These are phyloP conservation scores for Capronia epimyces DNA, from an alignment of 2,329 filamentous ascomycete genomes.

Conservation along the genomic window DNA sequence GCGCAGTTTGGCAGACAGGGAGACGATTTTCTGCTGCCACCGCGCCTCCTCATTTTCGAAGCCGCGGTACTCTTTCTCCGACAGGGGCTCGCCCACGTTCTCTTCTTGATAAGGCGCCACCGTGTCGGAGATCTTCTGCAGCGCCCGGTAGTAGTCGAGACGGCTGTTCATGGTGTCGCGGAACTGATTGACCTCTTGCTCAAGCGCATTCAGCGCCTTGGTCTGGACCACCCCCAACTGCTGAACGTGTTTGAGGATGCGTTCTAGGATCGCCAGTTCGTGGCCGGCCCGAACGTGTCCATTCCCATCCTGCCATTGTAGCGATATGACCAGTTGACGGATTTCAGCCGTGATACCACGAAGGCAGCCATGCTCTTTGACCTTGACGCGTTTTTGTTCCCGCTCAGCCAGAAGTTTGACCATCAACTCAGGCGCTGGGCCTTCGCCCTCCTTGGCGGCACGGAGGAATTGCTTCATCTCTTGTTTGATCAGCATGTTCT, in stretches of 20 bases:
- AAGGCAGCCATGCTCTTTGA: slow-evolving; percentile 56
- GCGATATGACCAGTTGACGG: slow-evolving; percentile 55
- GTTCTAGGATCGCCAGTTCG: slow-evolving; percentile 61
- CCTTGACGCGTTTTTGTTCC: slow-evolving; percentile 41
- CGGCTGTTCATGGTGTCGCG: slow-evolving; percentile 75
- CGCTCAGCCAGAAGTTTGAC: slow-evolving; percentile 45
- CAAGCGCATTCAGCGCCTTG: slow-evolving; percentile 47
- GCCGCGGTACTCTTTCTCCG: slow-evolving; percentile 44
- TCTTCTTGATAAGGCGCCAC: slow-evolving; percentile 68
- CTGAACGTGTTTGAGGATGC: slow-evolving; percentile 57
- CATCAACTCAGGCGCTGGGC: slow-evolving; percentile 65
- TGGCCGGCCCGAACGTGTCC: slow-evolving; percentile 52
- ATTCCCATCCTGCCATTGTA: slow-evolving; percentile 54
- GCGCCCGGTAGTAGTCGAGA: slow-evolving; percentile 81
- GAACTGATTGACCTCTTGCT: slow-evolving; percentile 69
- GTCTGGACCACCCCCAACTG: slow-evolving; percentile 48
- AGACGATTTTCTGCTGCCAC: slow-evolving; percentile 55
- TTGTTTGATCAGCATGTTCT: slow-evolving; percentile 67
- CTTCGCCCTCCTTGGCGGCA: slow-evolving; percentile 58
- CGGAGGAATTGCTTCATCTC: slow-evolving; percentile 61
- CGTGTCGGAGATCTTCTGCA: slow-evolving; percentile 85
- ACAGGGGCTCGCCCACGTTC: slow-evolving; percentile 52
- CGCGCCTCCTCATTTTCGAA: slow-evolving; percentile 46
- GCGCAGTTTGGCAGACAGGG: slow-evolving; percentile 65
- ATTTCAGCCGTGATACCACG: slow-evolving; percentile 65